These are phyloP conservation scores for Caryopteris hybrid DNA, from an alignment of 305 asterid species.

Conservation along the genomic window DNA sequence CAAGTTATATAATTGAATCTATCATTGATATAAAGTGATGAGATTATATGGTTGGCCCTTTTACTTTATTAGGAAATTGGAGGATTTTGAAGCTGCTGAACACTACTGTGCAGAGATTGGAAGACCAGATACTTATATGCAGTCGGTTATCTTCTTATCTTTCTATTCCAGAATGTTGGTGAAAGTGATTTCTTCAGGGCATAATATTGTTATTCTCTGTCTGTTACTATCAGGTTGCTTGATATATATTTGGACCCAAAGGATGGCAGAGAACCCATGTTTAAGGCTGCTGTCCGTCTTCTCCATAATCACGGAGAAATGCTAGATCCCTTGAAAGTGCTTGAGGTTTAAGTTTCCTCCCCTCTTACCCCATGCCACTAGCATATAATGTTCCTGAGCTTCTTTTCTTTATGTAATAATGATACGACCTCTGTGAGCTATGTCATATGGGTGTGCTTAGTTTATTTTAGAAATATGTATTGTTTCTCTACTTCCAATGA, in stretches of 20 bases:
- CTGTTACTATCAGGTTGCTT: constrained; percentile 59
- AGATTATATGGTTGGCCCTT: constrained; percentile 3
- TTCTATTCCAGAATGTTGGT: constrained; percentile 17
- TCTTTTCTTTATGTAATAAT: neutral
- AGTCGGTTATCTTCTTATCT: constrained; percentile 48
- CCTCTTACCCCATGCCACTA: neutral
- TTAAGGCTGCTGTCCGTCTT: constrained; percentile 88
- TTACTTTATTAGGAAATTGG: constrained; percentile 66
- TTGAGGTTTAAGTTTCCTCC: constrained; percentile 52
- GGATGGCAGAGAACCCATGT: constrained; percentile 92
- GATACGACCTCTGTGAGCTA: neutral
- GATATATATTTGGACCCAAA: constrained; percentile 92
- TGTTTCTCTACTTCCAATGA: neutral
- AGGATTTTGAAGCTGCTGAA: constrained; percentile 95
- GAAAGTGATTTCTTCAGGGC: constrained; percentile 8
- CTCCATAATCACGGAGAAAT: constrained; percentile 91
- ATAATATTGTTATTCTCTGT: constrained; percentile 5
- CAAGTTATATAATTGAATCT: neutral
- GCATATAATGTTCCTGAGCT: neutral
- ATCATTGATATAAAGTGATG: neutral
- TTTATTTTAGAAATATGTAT: neutral
- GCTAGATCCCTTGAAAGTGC: constrained; percentile 85
- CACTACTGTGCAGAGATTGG: constrained; percentile 95
- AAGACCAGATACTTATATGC: constrained; percentile 96
- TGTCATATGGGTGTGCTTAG: neutral